Base-by-base conservation (phyloP, 805 yeast genomes). In the Candida chauliodis region DNA sequence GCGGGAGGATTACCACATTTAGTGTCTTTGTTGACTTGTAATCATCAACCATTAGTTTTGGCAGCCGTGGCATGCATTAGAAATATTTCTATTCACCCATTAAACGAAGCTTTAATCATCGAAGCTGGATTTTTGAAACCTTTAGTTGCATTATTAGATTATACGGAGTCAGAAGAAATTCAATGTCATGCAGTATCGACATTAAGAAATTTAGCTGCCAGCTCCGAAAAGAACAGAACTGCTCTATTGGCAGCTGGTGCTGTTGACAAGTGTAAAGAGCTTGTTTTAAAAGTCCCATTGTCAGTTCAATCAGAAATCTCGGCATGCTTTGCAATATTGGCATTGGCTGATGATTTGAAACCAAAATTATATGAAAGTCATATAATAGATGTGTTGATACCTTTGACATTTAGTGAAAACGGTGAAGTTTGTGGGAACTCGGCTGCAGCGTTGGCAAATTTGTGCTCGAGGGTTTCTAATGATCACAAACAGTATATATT, bases 11-110 rank as follows among this genome's bases (percentile, higher is more conserved):
- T 93, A 53, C 93, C 96, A 30, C 93, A 89, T 58, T 73, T 93
- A 55, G 95, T 89, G n/a, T 84, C 84, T 44, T 73, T 93, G 40
- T 75, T 93, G 52, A 91, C 90, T 53, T 84, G 95, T 34, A 79
- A 83, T 45, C 95, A 90, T 55, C 91, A 88, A 56, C 96, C 97
- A 22, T 73, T 93, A 45, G 88, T 91, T 8, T 71, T 93, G 40
- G 98, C 99, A 5, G 93, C 98, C 7, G 99, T 93, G 35, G 99
- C 99, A 2, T 93, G 99, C 66, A 88, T 93, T 47, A 81, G 99
- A 67, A 93, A 93, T 61, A 88, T 93, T 40, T 89, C 97, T 7
- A 93, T 93, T 45, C 98, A 93, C 57, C 97, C 99, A 22, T 74
- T 86, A 61, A 93, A 93, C 60, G 99, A 93, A 69, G 91, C 95